These are phyloP conservation scores for Fonsecaea pedrosoi DNA, from an alignment of 2,329 filamentous ascomycete genomes.

Conservation along the genomic window DNA sequence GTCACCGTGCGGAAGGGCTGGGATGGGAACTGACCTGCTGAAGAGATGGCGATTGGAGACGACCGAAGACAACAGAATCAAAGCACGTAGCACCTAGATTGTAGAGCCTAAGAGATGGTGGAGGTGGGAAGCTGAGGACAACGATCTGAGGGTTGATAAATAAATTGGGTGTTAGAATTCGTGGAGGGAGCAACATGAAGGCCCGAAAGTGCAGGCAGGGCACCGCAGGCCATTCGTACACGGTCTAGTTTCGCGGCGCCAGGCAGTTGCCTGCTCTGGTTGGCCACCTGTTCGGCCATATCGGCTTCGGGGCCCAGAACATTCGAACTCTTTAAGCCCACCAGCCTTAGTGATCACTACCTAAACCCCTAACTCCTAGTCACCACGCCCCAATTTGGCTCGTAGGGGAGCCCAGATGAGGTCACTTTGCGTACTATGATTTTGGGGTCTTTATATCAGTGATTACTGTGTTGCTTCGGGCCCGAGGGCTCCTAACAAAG, in stretches of 20 bases:
- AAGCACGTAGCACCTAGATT: slow-evolving; percentile 17
- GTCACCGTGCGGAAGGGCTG: slow-evolving; percentile 30
- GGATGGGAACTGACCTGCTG: slow-evolving; percentile 32
- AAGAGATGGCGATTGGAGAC: slow-evolving; percentile 8
- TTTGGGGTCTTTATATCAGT: not conserved
- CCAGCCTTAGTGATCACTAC: slow-evolving; percentile 2
- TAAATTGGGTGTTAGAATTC: slow-evolving; percentile 12
- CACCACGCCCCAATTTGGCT: not conserved
- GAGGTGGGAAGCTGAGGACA: slow-evolving; percentile 6
- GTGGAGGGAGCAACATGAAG: slow-evolving; percentile 4
- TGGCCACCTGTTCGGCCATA: slow-evolving; percentile 17
- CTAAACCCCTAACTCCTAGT: slow-evolving; percentile 17
- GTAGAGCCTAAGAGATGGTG: slow-evolving; percentile 7
- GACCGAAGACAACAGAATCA: slow-evolving; percentile 6
- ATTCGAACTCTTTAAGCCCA: slow-evolving; percentile 5
- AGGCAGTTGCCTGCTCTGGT: slow-evolving; percentile 9
- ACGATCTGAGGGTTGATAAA: slow-evolving; percentile 18
- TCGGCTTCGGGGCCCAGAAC: slow-evolving; percentile 22
- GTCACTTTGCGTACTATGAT: slow-evolving; percentile 4
- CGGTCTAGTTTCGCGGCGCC: slow-evolving; percentile 3
- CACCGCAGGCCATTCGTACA: not conserved
- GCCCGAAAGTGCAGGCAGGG: slow-evolving; percentile 5
- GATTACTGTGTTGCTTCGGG: not conserved
- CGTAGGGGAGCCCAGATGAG: slow-evolving; percentile 8
- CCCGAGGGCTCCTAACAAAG: not conserved